Base-by-base conservation (phyloP, 352 stramenopile genomes). In the Blastocystis hominis region DNA sequence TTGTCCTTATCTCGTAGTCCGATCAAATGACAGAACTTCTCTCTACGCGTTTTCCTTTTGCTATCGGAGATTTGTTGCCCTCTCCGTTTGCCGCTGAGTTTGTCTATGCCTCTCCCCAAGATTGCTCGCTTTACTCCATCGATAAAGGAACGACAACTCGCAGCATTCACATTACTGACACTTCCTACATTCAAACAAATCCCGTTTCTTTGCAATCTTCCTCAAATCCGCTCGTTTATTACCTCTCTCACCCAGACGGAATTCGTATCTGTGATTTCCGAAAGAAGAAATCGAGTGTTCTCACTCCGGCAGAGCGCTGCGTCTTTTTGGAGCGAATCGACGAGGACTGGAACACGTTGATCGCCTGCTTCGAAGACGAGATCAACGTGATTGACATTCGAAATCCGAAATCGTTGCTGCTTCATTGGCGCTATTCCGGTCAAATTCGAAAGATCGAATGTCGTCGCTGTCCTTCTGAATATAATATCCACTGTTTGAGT, bases 231-330 rank as follows among this genome's bases (percentile, higher is more conserved):
- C 53, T 84, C 36, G 20, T 84, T n/a, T 84, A 84, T 15, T 84
- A 84, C 46, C 15, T 9, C 50, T 84, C 72, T 3, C 72, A 84
- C 47, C 47, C 50, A 66, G 9, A 66, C 20, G 72, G 72, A 5
- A n/a, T 84, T 17, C 62, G 36, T 47, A 15, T 59, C 10, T 84
- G 72, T n/a, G 72, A 84, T 34, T 84, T 84, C 44, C 72, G 72
- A 2, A 68, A 34, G 2, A 1, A 63, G 5, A 84, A 55, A 3
- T 9, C 72, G 40, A 69, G 2, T 38, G 34, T 10, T 46, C 36
- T 68, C 4, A 56, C 66, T 6, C 24, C n/a, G 13, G n/a, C 50
- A n/a, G 10, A 13, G n/a, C 50, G 50, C 0, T 59, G 50, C n/a
- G 1, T 59, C 0, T 59, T 59, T 59, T 36, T 77, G 1, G 20